These are phyloP conservation scores for Erodium texanum DNA, from an alignment of 441 rosid species.

Conservation along the genomic window DNA sequence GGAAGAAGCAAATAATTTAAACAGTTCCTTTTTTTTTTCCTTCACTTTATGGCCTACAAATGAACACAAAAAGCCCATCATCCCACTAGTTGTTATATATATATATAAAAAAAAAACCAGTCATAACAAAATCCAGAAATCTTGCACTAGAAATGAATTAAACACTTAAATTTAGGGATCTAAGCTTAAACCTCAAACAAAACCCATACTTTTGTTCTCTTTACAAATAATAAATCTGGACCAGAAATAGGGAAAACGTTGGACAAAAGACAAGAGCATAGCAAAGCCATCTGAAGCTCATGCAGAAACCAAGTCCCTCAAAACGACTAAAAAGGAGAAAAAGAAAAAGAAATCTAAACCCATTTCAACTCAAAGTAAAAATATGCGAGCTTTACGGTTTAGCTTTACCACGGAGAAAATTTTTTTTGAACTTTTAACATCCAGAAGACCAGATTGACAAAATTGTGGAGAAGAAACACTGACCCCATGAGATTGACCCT, in stretches of 20 bases:
- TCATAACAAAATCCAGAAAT: neutral
- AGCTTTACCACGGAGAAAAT: too few relatives aligned
- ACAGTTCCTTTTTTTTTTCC: neutral
- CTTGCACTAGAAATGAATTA: too few relatives aligned
- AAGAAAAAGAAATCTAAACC: neutral
- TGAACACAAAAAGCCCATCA: neutral
- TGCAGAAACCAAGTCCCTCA: neutral
- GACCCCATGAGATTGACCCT: conserved; percentile 94
- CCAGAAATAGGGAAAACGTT: conserved; percentile 7
- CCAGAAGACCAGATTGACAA: neutral
- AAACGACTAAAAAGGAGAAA: conserved; percentile 5
- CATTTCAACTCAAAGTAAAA: neutral
- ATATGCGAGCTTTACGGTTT: neutral
- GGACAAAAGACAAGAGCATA: neutral
- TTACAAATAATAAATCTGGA: conserved; percentile 6
- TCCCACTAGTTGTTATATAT: too few relatives aligned
- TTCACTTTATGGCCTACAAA: neutral
- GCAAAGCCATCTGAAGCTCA: neutral
- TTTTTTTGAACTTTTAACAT: too few relatives aligned
- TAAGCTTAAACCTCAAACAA: conserved; percentile 14
- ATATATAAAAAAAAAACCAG: too few relatives aligned
- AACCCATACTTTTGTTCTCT: neutral
- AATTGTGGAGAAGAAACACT: conserved; percentile 14
- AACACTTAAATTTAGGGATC: conserved; percentile 27
- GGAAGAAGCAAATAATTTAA: conserved; percentile 5